Base-by-base conservation (phyloP, 2,329 filamentous ascomycete species). In the Xylariaceae sp. region DNA sequence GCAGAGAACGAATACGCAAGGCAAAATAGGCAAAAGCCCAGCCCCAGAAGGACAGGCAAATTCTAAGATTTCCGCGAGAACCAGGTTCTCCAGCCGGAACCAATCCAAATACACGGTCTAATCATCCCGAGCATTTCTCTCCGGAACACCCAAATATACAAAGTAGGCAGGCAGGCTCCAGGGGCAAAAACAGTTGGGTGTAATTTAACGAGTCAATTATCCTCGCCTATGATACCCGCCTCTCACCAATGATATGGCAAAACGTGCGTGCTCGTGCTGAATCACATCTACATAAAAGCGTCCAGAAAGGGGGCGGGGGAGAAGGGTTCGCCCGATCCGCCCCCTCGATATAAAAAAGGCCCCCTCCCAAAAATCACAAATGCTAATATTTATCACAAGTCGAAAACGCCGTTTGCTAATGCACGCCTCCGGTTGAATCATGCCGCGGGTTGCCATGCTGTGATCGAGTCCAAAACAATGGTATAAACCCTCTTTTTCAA, bases 401-500 rank as follows among this genome's bases (percentile, higher is more conserved):
- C 53, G 46, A 55, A n/a, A 56, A 61, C 59, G 59, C 59, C 59
- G 51, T 53, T 53, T 58, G 47, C 53, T 56, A 48, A 61, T 60
- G 57, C 57, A 60, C 55, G 43, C 43, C 51, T 55, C 59, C 49
- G 42, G 49, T 56, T 56, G 50, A 56, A 56, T 53, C 53, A 58
- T 50, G 48, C 48, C 51, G 50, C 39, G 40, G 51, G 26, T 8
- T 5, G 26, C 26, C 26, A 26, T 26, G 26, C 63, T 66, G 61
- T 59, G 61, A 62, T 61, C 62, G 63, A 63, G 63, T 64, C 63
- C 59, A 57, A 66, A 62, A 63, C 59, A 63, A 54, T 66, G 65
- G 63, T 65, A 65, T 65, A 65, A 60, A 57, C 63, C 60, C 32
- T 59, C 60, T 65, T 65, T 64, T 65, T 63, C 63, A 65, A 67